Conservation (phyloP, 75 land plant genomes). For the Sequoiadendron giganteum region DNA sequence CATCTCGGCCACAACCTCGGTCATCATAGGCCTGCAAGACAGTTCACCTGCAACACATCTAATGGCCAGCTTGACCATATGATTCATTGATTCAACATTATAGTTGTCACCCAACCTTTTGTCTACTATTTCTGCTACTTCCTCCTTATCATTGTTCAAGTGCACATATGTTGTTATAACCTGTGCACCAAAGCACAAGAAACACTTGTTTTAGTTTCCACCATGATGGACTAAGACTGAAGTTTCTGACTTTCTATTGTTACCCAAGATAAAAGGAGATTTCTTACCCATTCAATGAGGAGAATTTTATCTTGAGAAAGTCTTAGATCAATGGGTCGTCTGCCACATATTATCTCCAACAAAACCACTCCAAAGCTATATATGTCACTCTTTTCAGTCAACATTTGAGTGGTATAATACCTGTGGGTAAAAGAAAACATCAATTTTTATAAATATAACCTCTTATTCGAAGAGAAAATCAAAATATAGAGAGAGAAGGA, state of each 20-base stretch:
- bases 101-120: neutral
- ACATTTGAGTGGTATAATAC: neutral
- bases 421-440: no score
- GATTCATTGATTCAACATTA: neutral
- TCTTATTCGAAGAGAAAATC: no score
- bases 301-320: neutral
- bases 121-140: neutral
- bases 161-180: neutral
- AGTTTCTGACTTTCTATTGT: no score
- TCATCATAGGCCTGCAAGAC: neutral
- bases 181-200: neutral
- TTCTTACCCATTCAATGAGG: neutral
- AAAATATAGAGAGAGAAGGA: no score
- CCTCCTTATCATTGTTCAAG: neutral
- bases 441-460: no score
- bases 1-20: neutral
- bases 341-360: neutral
- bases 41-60: neutral
- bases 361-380: neutral
- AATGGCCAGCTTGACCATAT: neutral
- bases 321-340: neutral
- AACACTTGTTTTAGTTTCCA: neutral
- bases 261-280: neutral
- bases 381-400: neutral
- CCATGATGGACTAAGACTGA: neutral